Evolutionary conservation across 352 stramenopile genomes (phyloP).

Genomic region (Globisporangium megalacanthum): DNA sequence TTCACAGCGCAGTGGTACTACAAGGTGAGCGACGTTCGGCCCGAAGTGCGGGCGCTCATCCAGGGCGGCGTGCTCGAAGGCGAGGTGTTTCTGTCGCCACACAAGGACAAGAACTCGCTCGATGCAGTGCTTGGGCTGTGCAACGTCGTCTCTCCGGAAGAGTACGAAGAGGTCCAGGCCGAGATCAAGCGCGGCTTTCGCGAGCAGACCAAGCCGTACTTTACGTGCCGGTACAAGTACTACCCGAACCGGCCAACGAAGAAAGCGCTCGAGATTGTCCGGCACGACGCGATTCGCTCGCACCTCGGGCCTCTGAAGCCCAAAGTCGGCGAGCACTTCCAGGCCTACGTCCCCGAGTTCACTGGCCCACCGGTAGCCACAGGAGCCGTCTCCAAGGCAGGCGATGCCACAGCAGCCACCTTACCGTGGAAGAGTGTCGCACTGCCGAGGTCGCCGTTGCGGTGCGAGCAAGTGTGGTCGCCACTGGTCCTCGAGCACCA

Average conservation of each 20-base stretch:
- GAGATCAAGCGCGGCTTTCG: slow-evolving; percentile 69
- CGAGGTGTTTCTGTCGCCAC: slow-evolving; percentile 79
- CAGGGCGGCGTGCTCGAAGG: slow-evolving; percentile 51
- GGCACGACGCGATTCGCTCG: slow-evolving; percentile 66
- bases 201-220: slow-evolving; percentile 58
- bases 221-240: slow-evolving; percentile 80
- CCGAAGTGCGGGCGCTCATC: slow-evolving; percentile 58
- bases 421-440: slow-evolving; percentile 27
- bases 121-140: slow-evolving; percentile 73
- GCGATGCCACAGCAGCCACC: background rate
- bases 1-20: slow-evolving; percentile 87
- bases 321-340: slow-evolving; percentile 59
- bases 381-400: background rate
- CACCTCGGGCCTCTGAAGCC: slow-evolving; percentile 57
- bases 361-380: too few relatives aligned
- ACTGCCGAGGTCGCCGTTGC: slow-evolving; percentile 16
- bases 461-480: slow-evolving; percentile 64
- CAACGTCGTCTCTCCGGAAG: slow-evolving; percentile 64
- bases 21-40: slow-evolving; percentile 65
- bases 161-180: slow-evolving; percentile 65
- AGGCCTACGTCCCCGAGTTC: slow-evolving; percentile 46
- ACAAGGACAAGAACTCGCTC: slow-evolving; percentile 82
- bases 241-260: slow-evolving; percentile 60
- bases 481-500: slow-evolving; percentile 42
- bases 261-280: slow-evolving; percentile 59